Percentiles rank a stretch among this genome's conserved stretches.
Conservation (phyloP, 1,284 basidiomycete species). For the Malassezia pachydermatis region DNA sequence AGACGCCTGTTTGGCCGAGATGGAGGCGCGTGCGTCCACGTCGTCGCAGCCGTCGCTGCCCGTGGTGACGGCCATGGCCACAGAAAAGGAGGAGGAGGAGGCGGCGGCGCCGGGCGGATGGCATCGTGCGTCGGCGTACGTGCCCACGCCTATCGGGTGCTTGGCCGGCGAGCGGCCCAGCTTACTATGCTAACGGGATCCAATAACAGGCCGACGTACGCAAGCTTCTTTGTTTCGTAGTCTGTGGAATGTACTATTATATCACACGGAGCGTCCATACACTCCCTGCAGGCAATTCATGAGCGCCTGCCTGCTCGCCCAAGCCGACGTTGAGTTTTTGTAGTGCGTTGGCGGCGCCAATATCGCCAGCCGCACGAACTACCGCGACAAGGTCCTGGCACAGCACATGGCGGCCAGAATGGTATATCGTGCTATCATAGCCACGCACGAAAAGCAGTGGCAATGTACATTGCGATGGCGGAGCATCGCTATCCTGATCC, state of each 20-base stretch:
- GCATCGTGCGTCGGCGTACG: background rate
- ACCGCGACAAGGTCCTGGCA: conserved; percentile 32
- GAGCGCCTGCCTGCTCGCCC: conserved; percentile 21
- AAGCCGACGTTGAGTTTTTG: conserved; percentile 30
- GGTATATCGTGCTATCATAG: conserved; percentile 37
- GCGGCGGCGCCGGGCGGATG: conserved; percentile 3
- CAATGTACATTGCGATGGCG: conserved; percentile 23
- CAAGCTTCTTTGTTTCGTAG: too few species aligned
- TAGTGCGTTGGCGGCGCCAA: conserved; percentile 24
- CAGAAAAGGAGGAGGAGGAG: background rate
- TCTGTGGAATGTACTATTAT: too few species aligned
- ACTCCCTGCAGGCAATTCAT: conserved; percentile 16
- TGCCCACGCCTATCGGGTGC: conserved; percentile 16
- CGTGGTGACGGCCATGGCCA: background rate
- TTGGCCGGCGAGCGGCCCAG: conserved; percentile 1
- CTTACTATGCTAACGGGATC: background rate
- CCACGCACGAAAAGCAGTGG: conserved; percentile 42
- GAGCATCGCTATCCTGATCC: background rate
- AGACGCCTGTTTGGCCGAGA: background rate
- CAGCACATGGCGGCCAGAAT: conserved; percentile 33
- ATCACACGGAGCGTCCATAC: conserved; percentile 33
- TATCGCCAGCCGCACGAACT: conserved; percentile 29
- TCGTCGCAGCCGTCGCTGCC: background rate
- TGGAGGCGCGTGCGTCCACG: conserved; percentile 6
- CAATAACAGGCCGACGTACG: too few species aligned